phyloP scores from a whole-genome alignment of 2,329 filamentous ascomycete genomes.

The Cladosporium sp. region DNA sequence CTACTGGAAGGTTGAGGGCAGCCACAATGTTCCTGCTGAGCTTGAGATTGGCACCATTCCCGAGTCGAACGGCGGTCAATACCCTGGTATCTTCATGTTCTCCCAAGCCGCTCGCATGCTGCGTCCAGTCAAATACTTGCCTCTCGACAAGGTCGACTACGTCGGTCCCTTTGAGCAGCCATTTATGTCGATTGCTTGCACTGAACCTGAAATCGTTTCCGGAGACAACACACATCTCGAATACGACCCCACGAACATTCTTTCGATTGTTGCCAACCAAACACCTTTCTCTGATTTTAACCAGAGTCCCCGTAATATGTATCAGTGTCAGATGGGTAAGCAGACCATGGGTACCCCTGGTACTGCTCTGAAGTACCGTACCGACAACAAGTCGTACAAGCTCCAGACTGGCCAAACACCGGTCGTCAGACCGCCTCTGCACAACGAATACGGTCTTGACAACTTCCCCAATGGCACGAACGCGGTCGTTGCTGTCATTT shows the following conservation, averaged over 20 bases:
- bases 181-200: slow-evolving; percentile 95
- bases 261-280: slow-evolving; percentile 97
- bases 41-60: slow-evolving; percentile 92
- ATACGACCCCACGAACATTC: slow-evolving; percentile 88
- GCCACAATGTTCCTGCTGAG: slow-evolving; percentile 71
- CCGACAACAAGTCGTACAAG: slow-evolving; percentile 95
- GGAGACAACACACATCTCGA: slow-evolving; percentile 91
- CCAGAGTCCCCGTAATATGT: slow-evolving; percentile 98
- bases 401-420: slow-evolving; percentile 95
- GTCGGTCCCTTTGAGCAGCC: slow-evolving; percentile 94
- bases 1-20: slow-evolving; percentile 92
- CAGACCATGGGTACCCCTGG: slow-evolving; percentile 98
- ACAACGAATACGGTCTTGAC: slow-evolving; percentile 94
- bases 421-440: slow-evolving; percentile 82
- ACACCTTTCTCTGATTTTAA: slow-evolving; percentile 99
- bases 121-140: slow-evolving; percentile 85
- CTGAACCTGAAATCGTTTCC: slow-evolving; percentile 81
- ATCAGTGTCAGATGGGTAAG: slow-evolving; percentile 90
- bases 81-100: slow-evolving; percentile 92
- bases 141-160: slow-evolving; percentile 78
- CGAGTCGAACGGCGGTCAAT: slow-evolving; percentile 83
- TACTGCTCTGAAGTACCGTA: slow-evolving; percentile 76
- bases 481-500: slow-evolving; percentile 93
- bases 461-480: slow-evolving; percentile 98
- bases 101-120: slow-evolving; percentile 83